Conservation (phyloP, 257 asterid genomes). For the Henckelia pumila region DNA sequence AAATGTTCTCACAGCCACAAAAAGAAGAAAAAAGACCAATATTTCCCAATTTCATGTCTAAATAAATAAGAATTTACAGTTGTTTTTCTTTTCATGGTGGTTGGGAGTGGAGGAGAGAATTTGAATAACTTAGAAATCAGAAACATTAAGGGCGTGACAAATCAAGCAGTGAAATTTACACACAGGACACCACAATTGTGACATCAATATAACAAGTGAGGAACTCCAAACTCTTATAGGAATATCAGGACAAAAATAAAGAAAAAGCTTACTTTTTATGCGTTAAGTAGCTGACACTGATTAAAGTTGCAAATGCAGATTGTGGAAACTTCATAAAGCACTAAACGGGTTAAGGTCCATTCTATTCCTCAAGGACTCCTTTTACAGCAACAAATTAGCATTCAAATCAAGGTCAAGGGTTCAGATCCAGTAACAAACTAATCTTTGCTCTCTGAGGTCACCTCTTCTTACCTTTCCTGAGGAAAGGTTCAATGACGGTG, state of each 20-base stretch:
- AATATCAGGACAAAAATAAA: not conserved
- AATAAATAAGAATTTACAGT: slow-evolving; percentile 16
- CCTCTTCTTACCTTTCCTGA: not conserved
- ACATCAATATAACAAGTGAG: not conserved
- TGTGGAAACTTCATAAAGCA: not conserved
- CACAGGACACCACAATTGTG: not conserved
- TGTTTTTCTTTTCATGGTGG: not conserved
- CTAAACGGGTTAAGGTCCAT: not conserved
- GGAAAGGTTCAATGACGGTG: not conserved
- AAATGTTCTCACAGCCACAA: not conserved
- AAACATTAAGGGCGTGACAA: not conserved
- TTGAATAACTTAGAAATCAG: no score
- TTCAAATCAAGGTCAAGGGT: not conserved
- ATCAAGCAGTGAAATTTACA: not conserved
- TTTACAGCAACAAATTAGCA: not conserved
- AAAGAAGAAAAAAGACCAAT: not conserved
- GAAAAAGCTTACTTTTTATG: not conserved
- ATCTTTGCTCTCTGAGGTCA: not conserved
- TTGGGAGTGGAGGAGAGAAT: not conserved
- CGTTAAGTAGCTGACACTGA: not conserved
- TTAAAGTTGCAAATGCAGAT: not conserved
- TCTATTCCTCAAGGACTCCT: not conserved
- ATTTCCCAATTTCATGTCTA: slow-evolving; percentile 1
- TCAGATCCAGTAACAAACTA: not conserved
- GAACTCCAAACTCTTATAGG: not conserved